phyloP scores from a whole-genome alignment of 129 eudicot species.

The Centaurea solstitialis region DNA sequence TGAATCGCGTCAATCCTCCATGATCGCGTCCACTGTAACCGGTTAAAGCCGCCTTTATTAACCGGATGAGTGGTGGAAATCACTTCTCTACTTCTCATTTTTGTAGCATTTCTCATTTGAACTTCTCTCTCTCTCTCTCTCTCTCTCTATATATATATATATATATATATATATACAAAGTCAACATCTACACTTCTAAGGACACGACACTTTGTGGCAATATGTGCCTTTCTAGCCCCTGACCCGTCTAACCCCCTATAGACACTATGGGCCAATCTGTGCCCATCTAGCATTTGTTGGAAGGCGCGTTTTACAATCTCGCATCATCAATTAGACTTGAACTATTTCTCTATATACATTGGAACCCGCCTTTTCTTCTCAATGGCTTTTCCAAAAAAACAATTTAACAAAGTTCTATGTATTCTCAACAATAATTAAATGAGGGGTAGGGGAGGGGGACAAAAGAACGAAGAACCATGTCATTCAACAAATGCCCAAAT shows the following conservation, averaged over 20 bases:
- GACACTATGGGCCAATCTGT: not conserved
- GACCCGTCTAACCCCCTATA: too few species aligned
- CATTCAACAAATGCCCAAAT: slow-evolving; percentile 31
- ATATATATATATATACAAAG: not conserved
- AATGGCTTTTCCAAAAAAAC: not conserved
- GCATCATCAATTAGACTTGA: not conserved
- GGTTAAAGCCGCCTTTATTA: too few species aligned
- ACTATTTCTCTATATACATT: not conserved
- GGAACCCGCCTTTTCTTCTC: not conserved
- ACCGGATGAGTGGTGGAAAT: too few species aligned
- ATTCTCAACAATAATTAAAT: not conserved
- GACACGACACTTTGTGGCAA: not conserved
- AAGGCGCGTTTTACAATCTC: not conserved
- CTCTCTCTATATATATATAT: too few species aligned
- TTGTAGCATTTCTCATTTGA: too few species aligned
- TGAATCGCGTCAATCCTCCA: too few species aligned
- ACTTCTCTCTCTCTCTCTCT: too few species aligned
- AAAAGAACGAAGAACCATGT: slow-evolving; percentile 52
- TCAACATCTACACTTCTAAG: not conserved
- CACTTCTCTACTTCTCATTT: too few species aligned
- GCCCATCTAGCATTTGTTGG: not conserved
- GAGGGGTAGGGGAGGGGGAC: slow-evolving; percentile 37
- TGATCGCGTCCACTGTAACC: too few species aligned
- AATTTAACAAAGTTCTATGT: not conserved
- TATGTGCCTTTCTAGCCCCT: not conserved